These are phyloP conservation scores for Capsicum rhomboideum DNA, from an alignment of 257 asterid genomes.

Conservation along the genomic window DNA sequence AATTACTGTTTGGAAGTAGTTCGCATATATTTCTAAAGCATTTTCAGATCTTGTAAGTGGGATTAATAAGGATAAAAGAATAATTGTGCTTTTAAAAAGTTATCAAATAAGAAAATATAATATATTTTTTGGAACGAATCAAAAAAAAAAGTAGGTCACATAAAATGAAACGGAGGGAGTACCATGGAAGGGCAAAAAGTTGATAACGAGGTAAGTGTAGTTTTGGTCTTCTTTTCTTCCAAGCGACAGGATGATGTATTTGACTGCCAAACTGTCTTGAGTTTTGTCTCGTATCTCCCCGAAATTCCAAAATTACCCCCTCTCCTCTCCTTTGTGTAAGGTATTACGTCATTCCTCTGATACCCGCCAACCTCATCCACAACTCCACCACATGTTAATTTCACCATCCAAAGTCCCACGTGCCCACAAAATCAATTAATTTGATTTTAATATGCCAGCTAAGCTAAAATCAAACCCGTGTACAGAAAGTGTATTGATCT, in stretches of 20 bases:
- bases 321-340: not conserved
- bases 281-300: not conserved
- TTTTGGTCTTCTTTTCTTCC: no score
- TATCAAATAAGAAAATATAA: no score
- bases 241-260: not conserved
- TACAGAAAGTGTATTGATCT: not conserved
- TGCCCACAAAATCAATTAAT: not conserved
- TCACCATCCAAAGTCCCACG: not conserved
- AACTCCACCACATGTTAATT: no score
- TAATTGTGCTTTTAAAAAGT: no score
- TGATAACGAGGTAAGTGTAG: no score
- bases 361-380: no score
- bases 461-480: not conserved
- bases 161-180: no score
- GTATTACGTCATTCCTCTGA: not conserved
- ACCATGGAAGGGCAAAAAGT: no score
- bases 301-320: not conserved
- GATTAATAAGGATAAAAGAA: no score
- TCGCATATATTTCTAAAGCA: not conserved
- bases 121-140: no score
- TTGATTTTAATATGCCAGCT: not conserved
- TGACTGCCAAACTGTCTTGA: not conserved
- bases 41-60: no score
- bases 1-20: not conserved
- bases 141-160: no score